Evolutionary conservation across 2,329 filamentous ascomycete species (phyloP), one percentile per base, ranked within the genome.

Genomic region (Bretziella fagacearum): DNA sequence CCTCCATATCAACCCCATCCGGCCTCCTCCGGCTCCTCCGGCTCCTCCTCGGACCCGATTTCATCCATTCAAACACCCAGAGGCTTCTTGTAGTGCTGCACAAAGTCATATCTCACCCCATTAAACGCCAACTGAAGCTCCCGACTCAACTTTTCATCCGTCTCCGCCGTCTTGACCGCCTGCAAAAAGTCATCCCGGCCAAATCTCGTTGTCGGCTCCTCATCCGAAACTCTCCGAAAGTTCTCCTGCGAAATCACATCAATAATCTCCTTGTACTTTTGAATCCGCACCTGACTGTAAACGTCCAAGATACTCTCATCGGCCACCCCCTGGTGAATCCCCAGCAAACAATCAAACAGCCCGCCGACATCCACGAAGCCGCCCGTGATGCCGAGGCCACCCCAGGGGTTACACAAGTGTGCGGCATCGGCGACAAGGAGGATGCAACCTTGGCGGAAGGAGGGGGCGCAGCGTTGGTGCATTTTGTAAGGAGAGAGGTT

Each of bases 331-430:
- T 66, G 61, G 58, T 60, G 66, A 39, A 68, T 63, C 0, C 65
- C 65, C 2, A 59, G 57, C 2, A 79, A 63, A 54, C 74, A 77
- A 53, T 80, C 74, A 49, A 67, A 74, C 4, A 80, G 63, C 0
- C 73, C 72, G 8, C 72, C 74, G 2, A 76, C 66, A 53, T 79
- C 76, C n/a, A 44, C 40, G 47, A 80, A 73, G 0, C 76, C 76
- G 4, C 74, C 74, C 0, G 74, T 79, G 43, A 79, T 68, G 1
- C 76, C 76, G 13, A 79, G 61, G 0, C 76, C 76, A 39, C 76
- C 76, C 59, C 69, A 68, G 1, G 66, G 65, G 55, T 69, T 71
- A 55, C 67, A 70, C 13, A 69, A 53, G 45, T 79, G 75, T 2
- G 74, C 75, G 2, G 75, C 74, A 59, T 79, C 75, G 0, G 73